Evolutionary conservation across 345 rosid genomes (phyloP).

Genomic region (Acer negundo): DNA sequence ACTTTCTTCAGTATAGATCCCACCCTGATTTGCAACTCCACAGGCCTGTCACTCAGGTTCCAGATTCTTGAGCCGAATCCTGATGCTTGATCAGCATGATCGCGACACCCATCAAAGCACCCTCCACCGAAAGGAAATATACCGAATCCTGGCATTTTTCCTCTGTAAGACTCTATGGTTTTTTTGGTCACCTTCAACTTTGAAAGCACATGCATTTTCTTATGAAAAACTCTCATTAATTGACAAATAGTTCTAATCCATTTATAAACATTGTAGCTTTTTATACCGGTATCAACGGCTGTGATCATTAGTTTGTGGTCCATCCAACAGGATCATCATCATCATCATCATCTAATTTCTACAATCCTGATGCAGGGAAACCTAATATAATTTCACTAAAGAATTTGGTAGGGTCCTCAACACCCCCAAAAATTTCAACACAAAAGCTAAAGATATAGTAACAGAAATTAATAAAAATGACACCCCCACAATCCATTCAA

Average conservation of each 20-base stretch:
- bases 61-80: constrained; percentile 66
- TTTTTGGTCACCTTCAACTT: constrained; percentile 45
- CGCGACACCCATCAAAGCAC: constrained; percentile 75
- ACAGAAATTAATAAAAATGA: constrained; percentile 11
- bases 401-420: constrained; percentile 25
- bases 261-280: neutral
- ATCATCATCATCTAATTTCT: neutral
- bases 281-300: constrained; percentile 23
- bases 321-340: constrained; percentile 8
- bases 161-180: constrained; percentile 32
- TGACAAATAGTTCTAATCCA: constrained; percentile 6
- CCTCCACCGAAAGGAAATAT: constrained; percentile 40
- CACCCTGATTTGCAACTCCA: constrained; percentile 79
- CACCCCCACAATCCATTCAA: constrained; percentile 18
- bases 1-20: constrained; percentile 82
- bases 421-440: constrained; percentile 29
- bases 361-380: constrained; percentile 6
- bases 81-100: constrained; percentile 51
- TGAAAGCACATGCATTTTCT: constrained; percentile 29
- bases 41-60: constrained; percentile 72
- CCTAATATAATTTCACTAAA: constrained; percentile 12
- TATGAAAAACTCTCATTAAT: neutral
- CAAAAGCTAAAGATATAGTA: constrained; percentile 7
- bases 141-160: constrained; percentile 47
- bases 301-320: constrained; percentile 25